Evolutionary conservation across 495 filamentous ascomycete species (phyloP).

Genomic region (Penicillium robsamsonii): DNA sequence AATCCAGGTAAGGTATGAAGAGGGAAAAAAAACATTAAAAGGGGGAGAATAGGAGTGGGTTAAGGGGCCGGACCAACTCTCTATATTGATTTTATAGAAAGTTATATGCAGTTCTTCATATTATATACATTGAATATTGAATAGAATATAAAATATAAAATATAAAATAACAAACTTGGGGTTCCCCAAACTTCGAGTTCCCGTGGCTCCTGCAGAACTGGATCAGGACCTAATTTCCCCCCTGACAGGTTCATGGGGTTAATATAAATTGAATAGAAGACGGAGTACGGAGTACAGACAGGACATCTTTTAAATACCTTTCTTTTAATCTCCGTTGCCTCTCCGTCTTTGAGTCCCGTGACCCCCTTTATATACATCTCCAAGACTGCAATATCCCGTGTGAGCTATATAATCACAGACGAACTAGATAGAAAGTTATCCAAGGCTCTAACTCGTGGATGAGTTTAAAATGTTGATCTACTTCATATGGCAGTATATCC

Average conservation of each 20-base stretch:
- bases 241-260: constrained; percentile 7
- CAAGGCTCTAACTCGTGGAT: neutral
- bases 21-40: constrained; percentile 14
- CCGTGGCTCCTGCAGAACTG: constrained; percentile 30
- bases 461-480: neutral
- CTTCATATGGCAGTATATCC: neutral
- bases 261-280: neutral
- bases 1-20: constrained; percentile 35
- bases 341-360: neutral
- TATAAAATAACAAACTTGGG: neutral
- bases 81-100: neutral
- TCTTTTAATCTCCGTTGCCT: neutral
- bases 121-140: neutral
- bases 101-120: neutral
- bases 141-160: neutral
- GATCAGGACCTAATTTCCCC: constrained; percentile 15
- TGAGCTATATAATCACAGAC: neutral
- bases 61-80: constrained; percentile 4
- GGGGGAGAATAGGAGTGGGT: constrained; percentile 16
- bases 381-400: neutral
- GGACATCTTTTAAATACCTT: neutral
- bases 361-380: neutral
- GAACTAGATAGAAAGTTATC: neutral
- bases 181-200: constrained; percentile 17
- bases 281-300: neutral